Evolutionary conservation across 2,329 filamentous ascomycete genomes (phyloP).

Genomic region (Alternaria arbusti): DNA sequence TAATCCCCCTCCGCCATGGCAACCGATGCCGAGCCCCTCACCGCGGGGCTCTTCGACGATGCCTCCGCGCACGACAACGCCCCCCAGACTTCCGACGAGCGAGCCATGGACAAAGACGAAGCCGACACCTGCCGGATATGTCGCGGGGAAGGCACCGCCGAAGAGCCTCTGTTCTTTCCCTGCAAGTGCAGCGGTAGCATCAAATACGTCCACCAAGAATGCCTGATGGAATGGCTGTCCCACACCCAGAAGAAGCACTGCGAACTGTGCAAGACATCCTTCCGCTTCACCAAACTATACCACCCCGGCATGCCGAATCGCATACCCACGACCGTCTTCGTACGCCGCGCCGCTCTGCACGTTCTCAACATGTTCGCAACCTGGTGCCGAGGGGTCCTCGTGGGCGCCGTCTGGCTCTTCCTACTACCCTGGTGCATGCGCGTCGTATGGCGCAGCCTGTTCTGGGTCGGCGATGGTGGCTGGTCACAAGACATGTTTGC

Average conservation of each 20-base stretch:
- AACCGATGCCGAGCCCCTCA: conserved; percentile 21
- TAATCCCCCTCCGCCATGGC: conserved; percentile 25
- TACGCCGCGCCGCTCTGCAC: conserved; percentile 78
- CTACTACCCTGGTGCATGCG: conserved; percentile 91
- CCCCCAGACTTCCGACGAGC: conserved; percentile 49
- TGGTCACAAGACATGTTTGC: conserved; percentile 58
- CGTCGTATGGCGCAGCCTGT: conserved; percentile 88
- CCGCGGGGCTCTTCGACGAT: conserved; percentile 19
- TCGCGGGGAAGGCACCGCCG: conserved; percentile 79
- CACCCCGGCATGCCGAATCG: conserved; percentile 88
- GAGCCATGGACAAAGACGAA: conserved; percentile 53
- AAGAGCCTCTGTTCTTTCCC: conserved; percentile 92
- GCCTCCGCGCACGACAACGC: conserved; percentile 6
- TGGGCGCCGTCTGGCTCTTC: conserved; percentile 85
- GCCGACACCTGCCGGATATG: conserved; percentile 96
- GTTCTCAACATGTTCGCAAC: conserved; percentile 72
- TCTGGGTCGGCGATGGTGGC: conserved; percentile 88
- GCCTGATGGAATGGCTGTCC: conserved; percentile 97
- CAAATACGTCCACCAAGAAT: conserved; percentile 97
- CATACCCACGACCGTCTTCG: conserved; percentile 80
- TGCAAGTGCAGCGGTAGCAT: conserved; percentile 99
- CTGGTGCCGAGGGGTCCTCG: conserved; percentile 79
- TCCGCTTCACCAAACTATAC: conserved; percentile 98
- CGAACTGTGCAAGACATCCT: conserved; percentile 98
- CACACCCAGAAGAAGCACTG: conserved; percentile 99